Base-by-base conservation (phyloP, 148 eudicot species). In the Cornus controversa region DNA sequence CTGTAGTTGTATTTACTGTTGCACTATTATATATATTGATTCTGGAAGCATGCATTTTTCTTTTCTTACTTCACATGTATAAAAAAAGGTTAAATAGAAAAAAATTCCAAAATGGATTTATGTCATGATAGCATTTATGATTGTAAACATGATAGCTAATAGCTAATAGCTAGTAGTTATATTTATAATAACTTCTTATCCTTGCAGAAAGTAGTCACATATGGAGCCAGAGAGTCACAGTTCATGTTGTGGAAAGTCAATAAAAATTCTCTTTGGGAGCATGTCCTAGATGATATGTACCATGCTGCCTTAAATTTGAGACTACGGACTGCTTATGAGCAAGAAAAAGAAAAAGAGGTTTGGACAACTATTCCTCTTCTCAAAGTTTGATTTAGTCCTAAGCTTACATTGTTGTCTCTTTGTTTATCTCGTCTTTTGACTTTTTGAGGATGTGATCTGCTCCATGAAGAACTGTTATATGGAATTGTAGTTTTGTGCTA, bases 241-340 rank as follows among this genome's bases (percentile, higher is more conserved):
- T 75, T 81, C 74, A 69, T 87, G 65, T 77, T 80, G 70, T 94
- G 98, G 95, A 87, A 85, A 62, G 80, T 88, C 58, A 89, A 89
- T 77, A 85, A 85, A 70, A 75, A 78, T 60, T 67, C 79, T 62
- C 86, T 94, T 63, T 78, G 91, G 89, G 81, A 72, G 42, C 86
- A 86, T 71, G 86, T 92, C n/a, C n/a, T 95, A 76, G 93, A 95
- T 83, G 98, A 95, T 80, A 85, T 93, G 85, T 91, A 85, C 82
- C 98, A 95, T 82, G 91, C 94, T 82, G 97, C 91, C 58, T 85
- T 93, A 67, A 95, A 95, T 88, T 79, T 94, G 80, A 82, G 82
- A 74, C 64, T 94, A 25, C 85, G 98, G 29, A 64, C 57, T 69
- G 81, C 87, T 34, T 72, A 82, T 50, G 98, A 92, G 87, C 74